Evolutionary conservation across 495 filamentous ascomycete genomes (phyloP).

Genomic region (Hypoxylon cercidicola): DNA sequence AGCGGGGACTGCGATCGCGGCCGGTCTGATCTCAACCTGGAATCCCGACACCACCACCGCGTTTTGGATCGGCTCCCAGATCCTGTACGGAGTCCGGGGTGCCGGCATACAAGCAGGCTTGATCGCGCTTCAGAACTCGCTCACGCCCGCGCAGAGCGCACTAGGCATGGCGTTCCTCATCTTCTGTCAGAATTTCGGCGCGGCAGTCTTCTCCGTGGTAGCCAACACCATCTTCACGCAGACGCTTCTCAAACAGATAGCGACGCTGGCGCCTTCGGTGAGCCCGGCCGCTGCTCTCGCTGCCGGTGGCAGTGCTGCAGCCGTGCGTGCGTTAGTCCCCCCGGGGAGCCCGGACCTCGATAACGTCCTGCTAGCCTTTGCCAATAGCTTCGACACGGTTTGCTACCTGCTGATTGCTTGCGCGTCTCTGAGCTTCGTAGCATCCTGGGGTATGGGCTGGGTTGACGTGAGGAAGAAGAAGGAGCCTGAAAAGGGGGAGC

Average conservation of each 20-base stretch:
- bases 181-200: conserved; percentile 64
- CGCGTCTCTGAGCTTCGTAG: conserved; percentile 43
- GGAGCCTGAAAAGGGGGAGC: conserved; percentile 28
- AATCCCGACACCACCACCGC: conserved; percentile 53
- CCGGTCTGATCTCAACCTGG: conserved; percentile 64
- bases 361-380: conserved; percentile 55
- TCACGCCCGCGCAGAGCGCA: conserved; percentile 57
- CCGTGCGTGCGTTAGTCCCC: conserved; percentile 55
- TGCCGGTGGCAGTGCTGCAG: conserved; percentile 51
- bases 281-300: conserved; percentile 47
- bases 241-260: conserved; percentile 49
- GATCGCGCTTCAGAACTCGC: conserved; percentile 64
- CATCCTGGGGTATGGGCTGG: conserved; percentile 64
- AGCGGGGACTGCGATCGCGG: conserved; percentile 64
- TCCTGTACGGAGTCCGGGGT: conserved; percentile 64
- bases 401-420: conserved; percentile 55
- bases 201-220: conserved; percentile 63
- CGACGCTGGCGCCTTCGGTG: conserved; percentile 52
- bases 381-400: conserved; percentile 51
- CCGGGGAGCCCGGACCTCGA: conserved; percentile 47
- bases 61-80: conserved; percentile 71
- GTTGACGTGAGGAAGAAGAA: conserved; percentile 62
- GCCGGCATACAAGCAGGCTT: conserved; percentile 62
- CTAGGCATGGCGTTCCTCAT: conserved; percentile 62
- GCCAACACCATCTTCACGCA: conserved; percentile 63